A percentile compares a stretch with the other conserved stretches of the same genome.
phyloP scores from a whole-genome alignment of 257 asterid species.

The Scutellaria barbata region DNA sequence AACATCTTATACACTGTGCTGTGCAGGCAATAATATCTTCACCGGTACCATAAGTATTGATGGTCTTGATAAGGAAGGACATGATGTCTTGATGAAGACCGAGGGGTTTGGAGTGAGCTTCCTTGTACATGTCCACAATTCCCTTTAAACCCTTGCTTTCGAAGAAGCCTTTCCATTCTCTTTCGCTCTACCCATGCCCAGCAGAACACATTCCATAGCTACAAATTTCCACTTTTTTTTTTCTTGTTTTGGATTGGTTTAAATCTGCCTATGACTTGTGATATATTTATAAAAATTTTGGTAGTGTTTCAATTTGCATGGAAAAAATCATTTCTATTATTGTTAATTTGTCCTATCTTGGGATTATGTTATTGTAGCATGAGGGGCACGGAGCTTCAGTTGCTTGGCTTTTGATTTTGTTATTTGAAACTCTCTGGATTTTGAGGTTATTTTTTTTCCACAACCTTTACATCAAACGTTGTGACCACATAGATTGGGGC shows the following conservation, averaged over 20 bases:
- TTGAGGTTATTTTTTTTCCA: too few relatives aligned
- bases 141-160: constrained; percentile 41
- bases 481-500: too few relatives aligned
- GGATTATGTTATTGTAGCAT: too few relatives aligned
- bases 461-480: too few relatives aligned
- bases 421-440: too few relatives aligned
- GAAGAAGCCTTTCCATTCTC: constrained; percentile 29
- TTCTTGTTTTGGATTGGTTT: neutral
- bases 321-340: too few relatives aligned
- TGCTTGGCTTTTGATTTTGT: too few relatives aligned
- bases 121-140: constrained; percentile 29
- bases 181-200: constrained; percentile 38
- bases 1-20: neutral
- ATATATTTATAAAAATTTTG: neutral
- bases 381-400: too few relatives aligned
- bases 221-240: constrained; percentile 28
- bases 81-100: constrained; percentile 38
- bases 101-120: constrained; percentile 41
- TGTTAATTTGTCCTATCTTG: too few relatives aligned
- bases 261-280: neutral
- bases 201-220: constrained; percentile 29
- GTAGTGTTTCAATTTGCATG: too few relatives aligned
- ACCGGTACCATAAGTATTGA: constrained; percentile 33
- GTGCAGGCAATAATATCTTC: neutral
- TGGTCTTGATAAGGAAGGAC: constrained; percentile 48